A percentile compares a stretch with the other conserved stretches of the same genome.
These are phyloP conservation scores for Sugiyamaella grinbergsii DNA, from an alignment of 1,139 yeast species.

Conservation along the genomic window DNA sequence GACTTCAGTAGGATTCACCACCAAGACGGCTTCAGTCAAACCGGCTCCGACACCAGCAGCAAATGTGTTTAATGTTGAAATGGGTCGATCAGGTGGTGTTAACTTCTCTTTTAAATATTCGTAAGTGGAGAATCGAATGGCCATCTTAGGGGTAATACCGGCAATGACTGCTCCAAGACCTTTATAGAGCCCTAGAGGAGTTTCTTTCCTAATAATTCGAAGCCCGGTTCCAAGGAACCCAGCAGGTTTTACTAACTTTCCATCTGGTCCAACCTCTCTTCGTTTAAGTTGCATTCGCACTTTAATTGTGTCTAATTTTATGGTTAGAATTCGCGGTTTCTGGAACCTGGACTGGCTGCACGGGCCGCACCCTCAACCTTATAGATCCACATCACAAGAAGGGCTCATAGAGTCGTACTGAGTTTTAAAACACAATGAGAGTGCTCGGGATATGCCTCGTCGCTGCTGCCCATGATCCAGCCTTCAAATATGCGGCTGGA, in stretches of 20 bases:
- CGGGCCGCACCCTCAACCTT: no score
- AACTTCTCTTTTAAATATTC: slow-evolving; percentile 80
- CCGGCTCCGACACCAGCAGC: slow-evolving; percentile 98
- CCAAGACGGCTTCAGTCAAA: slow-evolving; percentile 89
- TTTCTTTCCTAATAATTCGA: slow-evolving; percentile 75
- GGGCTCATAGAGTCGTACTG: no score
- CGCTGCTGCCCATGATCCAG: no score
- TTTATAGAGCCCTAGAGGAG: slow-evolving; percentile 84
- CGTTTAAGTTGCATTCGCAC: slow-evolving; percentile 91
- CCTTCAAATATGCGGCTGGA: no score
- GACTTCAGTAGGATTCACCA: slow-evolving; percentile 97
- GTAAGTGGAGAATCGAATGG: slow-evolving; percentile 90
- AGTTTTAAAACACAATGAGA: no score
- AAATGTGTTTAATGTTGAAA: slow-evolving; percentile 69
- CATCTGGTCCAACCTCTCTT: slow-evolving; percentile 29
- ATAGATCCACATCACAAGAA: no score
- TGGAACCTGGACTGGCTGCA: no score
- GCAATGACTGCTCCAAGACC: slow-evolving; percentile 97
- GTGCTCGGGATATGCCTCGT: no score
- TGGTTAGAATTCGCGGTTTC: background rate
- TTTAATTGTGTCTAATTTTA: slow-evolving; percentile 64
- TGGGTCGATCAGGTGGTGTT: slow-evolving; percentile 57
- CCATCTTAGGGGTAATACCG: slow-evolving; percentile 98
- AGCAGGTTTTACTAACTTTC: slow-evolving; percentile 47
- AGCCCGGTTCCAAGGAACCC: slow-evolving; percentile 85